Percentiles rank a stretch among this genome's conserved stretches.
Evolutionary conservation across 441 rosid species (phyloP).

Genomic region (Syzygium malaccense): DNA sequence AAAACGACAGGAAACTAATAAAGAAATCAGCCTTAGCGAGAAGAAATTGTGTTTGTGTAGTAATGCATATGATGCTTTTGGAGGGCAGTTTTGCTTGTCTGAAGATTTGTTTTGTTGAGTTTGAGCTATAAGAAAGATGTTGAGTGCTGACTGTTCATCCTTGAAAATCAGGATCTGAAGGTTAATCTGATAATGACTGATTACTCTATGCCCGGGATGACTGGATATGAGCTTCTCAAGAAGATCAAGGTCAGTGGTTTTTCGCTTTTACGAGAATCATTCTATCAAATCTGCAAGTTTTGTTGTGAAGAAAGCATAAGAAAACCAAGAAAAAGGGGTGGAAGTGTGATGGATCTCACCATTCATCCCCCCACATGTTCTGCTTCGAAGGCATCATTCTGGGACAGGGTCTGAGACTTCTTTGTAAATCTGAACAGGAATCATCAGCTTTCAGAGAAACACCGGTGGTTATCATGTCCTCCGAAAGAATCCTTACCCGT

Average conservation of each 20-base stretch:
- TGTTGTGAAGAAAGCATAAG: not conserved
- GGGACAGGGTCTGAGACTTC: not conserved
- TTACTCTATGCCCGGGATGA: conserved; percentile 96
- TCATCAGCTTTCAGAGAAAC: conserved; percentile 69
- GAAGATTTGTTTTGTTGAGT: not conserved
- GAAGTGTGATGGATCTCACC: not conserved
- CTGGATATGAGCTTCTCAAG: conserved; percentile 89
- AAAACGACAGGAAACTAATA: not conserved
- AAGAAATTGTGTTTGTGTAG: not conserved
- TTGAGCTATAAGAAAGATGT: not conserved
- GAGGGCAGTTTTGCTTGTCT: not conserved
- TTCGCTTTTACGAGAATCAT: not conserved
- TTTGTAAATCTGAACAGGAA: conserved; percentile 32
- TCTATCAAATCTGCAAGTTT: not conserved
- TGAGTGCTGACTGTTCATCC: not conserved
- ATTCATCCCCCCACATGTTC: not conserved
- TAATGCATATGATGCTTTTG: not conserved
- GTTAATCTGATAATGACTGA: conserved; percentile 92
- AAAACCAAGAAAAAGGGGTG: not conserved
- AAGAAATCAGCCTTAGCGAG: not conserved
- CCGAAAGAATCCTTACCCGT: conserved; percentile 71
- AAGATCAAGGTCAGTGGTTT: conserved; percentile 57
- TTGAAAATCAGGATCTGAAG: conserved; percentile 51
- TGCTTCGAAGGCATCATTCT: not conserved
- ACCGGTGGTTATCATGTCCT: conserved; percentile 95